Percentiles rank a stretch among this genome's conserved stretches.
These are phyloP conservation scores for Boletus patriciae DNA, from an alignment of 768 basidiomycete species.

Conservation along the genomic window DNA sequence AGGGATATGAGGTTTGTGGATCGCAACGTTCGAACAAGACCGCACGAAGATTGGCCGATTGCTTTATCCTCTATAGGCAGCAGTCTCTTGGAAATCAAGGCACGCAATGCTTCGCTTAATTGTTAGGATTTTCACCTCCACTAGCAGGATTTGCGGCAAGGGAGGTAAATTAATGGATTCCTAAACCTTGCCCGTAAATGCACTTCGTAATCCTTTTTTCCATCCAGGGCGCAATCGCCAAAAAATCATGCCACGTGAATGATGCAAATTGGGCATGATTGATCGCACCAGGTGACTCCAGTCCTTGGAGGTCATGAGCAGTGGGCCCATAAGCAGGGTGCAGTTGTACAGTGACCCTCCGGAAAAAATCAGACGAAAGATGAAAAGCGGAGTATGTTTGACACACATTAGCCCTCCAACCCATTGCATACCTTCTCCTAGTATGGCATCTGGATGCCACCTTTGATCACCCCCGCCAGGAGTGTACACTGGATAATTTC, in stretches of 20 bases:
- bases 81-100: conserved; percentile 4
- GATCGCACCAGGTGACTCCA: conserved; percentile 47
- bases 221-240: conserved; percentile 79
- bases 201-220: conserved; percentile 59
- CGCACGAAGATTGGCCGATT: not conserved
- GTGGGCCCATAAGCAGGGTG: conserved; percentile 42
- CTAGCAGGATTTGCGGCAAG: not conserved
- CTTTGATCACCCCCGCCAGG: conserved; percentile 66
- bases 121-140: not conserved
- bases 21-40: conserved; percentile 12
- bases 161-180: conserved; percentile 37
- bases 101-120: not conserved
- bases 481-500: conserved; percentile 72
- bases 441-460: conserved; percentile 54
- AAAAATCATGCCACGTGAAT: conserved; percentile 67
- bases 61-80: not conserved
- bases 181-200: conserved; percentile 73
- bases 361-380: conserved; percentile 6
- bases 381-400: not conserved
- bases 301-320: conserved; percentile 43
- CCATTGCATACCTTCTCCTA: conserved; percentile 68
- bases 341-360: conserved; percentile 65
- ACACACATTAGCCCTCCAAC: conserved; percentile 69
- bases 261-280: conserved; percentile 65
- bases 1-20: conserved; percentile 8